Conservation (phyloP, 768 basidiomycete species). For the Wakefieldia striispora region DNA sequence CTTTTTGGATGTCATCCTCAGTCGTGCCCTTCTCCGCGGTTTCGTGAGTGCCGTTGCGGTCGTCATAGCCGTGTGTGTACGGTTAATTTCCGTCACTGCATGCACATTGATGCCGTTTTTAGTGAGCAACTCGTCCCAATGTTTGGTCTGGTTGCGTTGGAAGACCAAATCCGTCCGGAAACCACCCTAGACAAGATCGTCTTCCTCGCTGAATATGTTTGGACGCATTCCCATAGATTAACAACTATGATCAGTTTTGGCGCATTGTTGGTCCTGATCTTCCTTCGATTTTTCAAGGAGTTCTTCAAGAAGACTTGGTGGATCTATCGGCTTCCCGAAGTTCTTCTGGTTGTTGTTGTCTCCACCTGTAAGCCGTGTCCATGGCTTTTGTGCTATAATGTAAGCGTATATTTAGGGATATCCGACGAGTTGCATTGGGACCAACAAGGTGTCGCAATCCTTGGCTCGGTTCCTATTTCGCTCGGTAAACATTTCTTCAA, state of each 20-base stretch:
- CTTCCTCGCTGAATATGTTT: constrained; percentile 65
- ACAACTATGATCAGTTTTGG: constrained; percentile 77
- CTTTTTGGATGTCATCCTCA: constrained; percentile 91
- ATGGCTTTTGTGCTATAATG: neutral
- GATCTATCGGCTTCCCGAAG: constrained; percentile 85
- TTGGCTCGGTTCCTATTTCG: constrained; percentile 72
- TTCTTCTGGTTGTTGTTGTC: constrained; percentile 79
- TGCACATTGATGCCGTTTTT: neutral
- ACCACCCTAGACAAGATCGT: constrained; percentile 73
- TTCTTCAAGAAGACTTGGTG: constrained; percentile 60
- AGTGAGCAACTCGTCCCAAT: constrained; percentile 89
- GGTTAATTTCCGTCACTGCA: neutral
- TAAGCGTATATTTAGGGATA: constrained; percentile 46
- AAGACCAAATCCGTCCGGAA: constrained; percentile 54
- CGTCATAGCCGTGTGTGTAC: constrained; percentile 76
- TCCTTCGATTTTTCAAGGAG: constrained; percentile 56
- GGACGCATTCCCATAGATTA: constrained; percentile 54
- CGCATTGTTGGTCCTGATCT: constrained; percentile 63
- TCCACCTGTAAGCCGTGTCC: constrained; percentile 64
- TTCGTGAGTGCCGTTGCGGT: constrained; percentile 84
- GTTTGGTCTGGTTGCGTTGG: constrained; percentile 70
- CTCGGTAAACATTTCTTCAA: constrained; percentile 63
- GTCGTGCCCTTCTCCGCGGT: constrained; percentile 82
- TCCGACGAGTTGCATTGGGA: constrained; percentile 75
- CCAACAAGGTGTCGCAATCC: constrained; percentile 72